Evolutionary conservation across 306 rosid species (phyloP).

Genomic region (Prosopis cineraria): DNA sequence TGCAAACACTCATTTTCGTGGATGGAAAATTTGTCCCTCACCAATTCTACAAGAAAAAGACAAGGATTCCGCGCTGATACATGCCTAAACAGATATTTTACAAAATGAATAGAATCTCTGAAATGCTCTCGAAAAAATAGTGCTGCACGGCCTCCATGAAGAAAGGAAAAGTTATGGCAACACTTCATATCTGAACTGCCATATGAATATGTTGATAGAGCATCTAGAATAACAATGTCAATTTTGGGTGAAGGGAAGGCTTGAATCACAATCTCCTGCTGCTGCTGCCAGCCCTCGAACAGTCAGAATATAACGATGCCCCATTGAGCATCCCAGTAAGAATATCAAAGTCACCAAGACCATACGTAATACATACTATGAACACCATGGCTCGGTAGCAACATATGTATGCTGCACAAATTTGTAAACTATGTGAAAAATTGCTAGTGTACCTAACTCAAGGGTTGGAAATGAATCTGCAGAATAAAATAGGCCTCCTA

Average conservation of each 20-base stretch:
- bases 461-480: conserved; percentile 17
- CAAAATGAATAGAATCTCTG: conserved; percentile 62
- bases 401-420: conserved; percentile 45
- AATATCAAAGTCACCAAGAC: conserved; percentile 38
- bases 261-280: conserved; percentile 33
- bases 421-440: conserved; percentile 14
- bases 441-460: conserved; percentile 28
- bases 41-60: conserved; percentile 43
- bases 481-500: background rate
- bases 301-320: conserved; percentile 45
- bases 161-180: conserved; percentile 42
- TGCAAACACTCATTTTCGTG: conserved; percentile 34
- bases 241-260: conserved; percentile 17
- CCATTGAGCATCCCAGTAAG: conserved; percentile 34
- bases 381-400: conserved; percentile 46
- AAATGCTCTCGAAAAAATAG: conserved; percentile 53
- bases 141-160: conserved; percentile 52
- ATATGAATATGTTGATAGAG: conserved; percentile 31
- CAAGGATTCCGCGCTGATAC: conserved; percentile 40
- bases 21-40: conserved; percentile 45
- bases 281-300: conserved; percentile 34
- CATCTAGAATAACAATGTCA: conserved; percentile 37
- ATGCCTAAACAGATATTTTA: conserved; percentile 52
- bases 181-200: conserved; percentile 40
- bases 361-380: conserved; percentile 46